A percentile compares a stretch with the other conserved stretches of the same genome.
phyloP scores from a whole-genome alignment of 306 rosid genomes.

The Trifolium fragiferum region DNA sequence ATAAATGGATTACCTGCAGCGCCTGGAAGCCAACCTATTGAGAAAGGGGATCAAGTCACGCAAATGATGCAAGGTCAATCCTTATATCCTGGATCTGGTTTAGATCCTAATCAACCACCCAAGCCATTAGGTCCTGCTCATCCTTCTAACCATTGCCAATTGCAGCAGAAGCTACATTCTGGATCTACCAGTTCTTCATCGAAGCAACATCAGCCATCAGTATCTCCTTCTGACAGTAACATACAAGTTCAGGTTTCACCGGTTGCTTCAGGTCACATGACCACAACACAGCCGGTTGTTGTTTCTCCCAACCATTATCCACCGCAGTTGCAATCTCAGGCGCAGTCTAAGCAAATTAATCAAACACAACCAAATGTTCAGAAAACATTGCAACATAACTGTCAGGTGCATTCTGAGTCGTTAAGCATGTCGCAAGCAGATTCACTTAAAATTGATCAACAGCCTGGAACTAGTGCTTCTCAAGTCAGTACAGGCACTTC shows the following conservation, averaged over 20 bases:
- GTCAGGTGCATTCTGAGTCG: constrained; percentile 61
- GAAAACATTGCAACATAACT: constrained; percentile 67
- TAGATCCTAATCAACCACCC: constrained; percentile 63
- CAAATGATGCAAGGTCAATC: constrained; percentile 83
- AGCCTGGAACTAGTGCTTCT: constrained; percentile 55
- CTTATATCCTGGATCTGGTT: constrained; percentile 70
- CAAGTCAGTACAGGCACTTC: constrained; percentile 57
- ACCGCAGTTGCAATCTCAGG: constrained; percentile 54
- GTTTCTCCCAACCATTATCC: constrained; percentile 64
- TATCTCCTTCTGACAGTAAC: constrained; percentile 68
- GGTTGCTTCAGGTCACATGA: constrained; percentile 58
- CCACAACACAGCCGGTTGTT: constrained; percentile 59
- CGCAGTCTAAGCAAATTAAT: constrained; percentile 68
- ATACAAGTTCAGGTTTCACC: constrained; percentile 65
- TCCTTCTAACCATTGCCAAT: constrained; percentile 71
- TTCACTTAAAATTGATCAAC: constrained; percentile 67
- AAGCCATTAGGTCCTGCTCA: constrained; percentile 68
- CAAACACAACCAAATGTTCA: constrained; percentile 70
- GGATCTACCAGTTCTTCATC: constrained; percentile 60
- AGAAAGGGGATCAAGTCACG: constrained; percentile 84
- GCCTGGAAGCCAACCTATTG: constrained; percentile 80
- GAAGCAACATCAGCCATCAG: constrained; percentile 69
- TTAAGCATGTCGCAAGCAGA: constrained; percentile 64
- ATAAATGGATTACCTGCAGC: constrained; percentile 76
- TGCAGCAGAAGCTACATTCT: constrained; percentile 69